These are phyloP conservation scores for Leccinum laetum DNA, from an alignment of 1,284 basidiomycete genomes.

Conservation along the genomic window DNA sequence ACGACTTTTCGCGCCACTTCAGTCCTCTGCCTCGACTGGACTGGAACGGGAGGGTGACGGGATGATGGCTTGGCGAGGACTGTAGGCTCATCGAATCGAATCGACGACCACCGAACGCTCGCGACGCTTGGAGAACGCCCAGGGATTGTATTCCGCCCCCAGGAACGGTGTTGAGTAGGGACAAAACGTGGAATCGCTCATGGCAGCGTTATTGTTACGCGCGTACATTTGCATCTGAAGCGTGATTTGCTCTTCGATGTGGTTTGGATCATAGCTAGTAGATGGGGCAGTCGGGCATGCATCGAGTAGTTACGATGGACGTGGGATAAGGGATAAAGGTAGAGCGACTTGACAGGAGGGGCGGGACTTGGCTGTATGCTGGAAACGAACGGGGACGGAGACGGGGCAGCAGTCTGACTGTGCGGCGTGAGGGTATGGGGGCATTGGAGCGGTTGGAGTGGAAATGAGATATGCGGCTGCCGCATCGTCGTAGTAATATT, in stretches of 20 bases:
- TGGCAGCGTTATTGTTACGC: constrained; percentile 63
- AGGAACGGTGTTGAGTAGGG: constrained; percentile 72
- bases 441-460: constrained; percentile 63
- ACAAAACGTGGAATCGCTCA: constrained; percentile 71
- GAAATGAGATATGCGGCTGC: constrained; percentile 55
- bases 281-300: constrained; percentile 42
- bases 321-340: constrained; percentile 73
- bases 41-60: constrained; percentile 54
- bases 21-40: constrained; percentile 35
- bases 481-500: constrained; percentile 50
- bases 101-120: constrained; percentile 39
- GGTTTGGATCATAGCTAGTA: constrained; percentile 49
- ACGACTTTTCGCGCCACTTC: constrained; percentile 38
- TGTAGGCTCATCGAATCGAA: constrained; percentile 55
- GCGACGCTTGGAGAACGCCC: constrained; percentile 60
- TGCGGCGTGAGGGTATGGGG: constrained; percentile 77
- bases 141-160: constrained; percentile 58
- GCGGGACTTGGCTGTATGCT: constrained; percentile 47
- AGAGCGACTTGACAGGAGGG: constrained; percentile 64
- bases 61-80: constrained; percentile 76
- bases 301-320: constrained; percentile 53
- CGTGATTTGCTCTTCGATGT: constrained; percentile 67
- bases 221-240: constrained; percentile 77
- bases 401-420: constrained; percentile 68
- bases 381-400: constrained; percentile 60